Base-by-base conservation (phyloP, 139 green algal genomes). In the Helicosporidium sp. region DNA sequence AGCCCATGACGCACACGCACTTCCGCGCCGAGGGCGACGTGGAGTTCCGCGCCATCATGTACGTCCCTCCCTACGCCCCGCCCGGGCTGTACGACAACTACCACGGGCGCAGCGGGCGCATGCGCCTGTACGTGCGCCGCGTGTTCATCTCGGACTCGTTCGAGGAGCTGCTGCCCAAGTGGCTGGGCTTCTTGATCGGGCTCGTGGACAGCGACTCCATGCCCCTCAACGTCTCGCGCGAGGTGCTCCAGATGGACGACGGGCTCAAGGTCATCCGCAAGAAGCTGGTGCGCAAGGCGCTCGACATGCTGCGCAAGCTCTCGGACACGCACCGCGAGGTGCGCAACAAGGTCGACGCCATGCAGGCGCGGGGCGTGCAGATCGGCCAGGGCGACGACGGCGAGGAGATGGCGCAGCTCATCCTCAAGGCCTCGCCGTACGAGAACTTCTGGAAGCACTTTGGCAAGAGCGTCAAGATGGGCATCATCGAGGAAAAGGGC, bases 11-110 rank as follows among this genome's bases (percentile, higher is more conserved):
- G n/a, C 74, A 80, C 61, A 57, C 78, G 26, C 88, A 97, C 69
- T 97, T 97, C 80, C 82, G 78, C 39, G 89, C 87, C 0, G 89
- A 97, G 73, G 89, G 89, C 7, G 89, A 99, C 42, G 82, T 99
- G 20, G 89, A 99, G 74, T 99, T 99, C 80, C 82, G 79, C 55
- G 64, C 87, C 1, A 60, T 97, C 7, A 63, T 97, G 35, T 98
- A 79, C 61, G 71, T 97, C 20, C 89, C 89, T 37, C 31, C 31
- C 31, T 13, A 37, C 31, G 10, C 31, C 31, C 10, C 31, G 54
- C 37, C 31, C 31, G 60, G 62, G 42, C 29, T 68, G 26, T 62
- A 62, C 45, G 79, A 96, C 61, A 88, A 93, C 64, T 93, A 94
- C 73, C 87, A 94, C 55, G 66, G 67, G 52, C 75, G 74, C 41